Evolutionary conservation across 208 protist genomes (phyloP), one percentile per base, ranked within the genome.

Genomic region (Wallacemonas sp.): DNA sequence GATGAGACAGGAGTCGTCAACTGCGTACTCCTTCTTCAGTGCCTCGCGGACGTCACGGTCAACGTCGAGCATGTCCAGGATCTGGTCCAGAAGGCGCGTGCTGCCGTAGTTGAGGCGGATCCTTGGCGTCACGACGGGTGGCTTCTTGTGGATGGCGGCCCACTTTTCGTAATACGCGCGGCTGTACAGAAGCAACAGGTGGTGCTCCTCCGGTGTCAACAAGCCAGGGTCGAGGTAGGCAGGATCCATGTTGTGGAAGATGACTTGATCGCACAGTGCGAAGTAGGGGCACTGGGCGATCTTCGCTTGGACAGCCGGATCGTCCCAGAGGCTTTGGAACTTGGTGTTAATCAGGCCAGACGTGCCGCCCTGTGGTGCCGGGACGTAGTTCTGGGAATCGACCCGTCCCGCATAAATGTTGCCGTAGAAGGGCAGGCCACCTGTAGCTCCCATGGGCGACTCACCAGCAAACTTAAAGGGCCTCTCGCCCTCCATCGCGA

Each of bases 181-280:
- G 58, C 85, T 91, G 64, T 83, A 91, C 21, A 95, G 78, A 33
- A 95, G 79, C 36, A 95, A 63, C 24, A 92, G 66, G 57, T 95
- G 89, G 63, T 95, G 89, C 76, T 95, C 89, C 73, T 95, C 80
- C 13, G 71, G 67, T 1, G 74, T 90, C 10, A 95, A 71, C 33
- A 95, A 73, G 19, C 89, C 89, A 2, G 89, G 89, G 66, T 95
- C 89, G 17, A 95, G 76, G 60, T 87, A 91, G 19, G 61, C 73
- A 13, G 89, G 86, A 42, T 95, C 89, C 89, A 95, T 95, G 69
- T 92, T 92, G 75, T 95, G 89, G 57, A 71, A 92, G 34, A 95
- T 48, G 44, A 95, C 89, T 67, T 95, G 89, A 46, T 95, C 89
- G 55, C 81, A 87, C 29, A 95, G 78, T 1, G 89, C 85, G 69